A percentile compares a stretch with the other conserved stretches of the same genome.
Evolutionary conservation across 306 rosid genomes (phyloP).

Genomic region (Echinosophora koreensis): DNA sequence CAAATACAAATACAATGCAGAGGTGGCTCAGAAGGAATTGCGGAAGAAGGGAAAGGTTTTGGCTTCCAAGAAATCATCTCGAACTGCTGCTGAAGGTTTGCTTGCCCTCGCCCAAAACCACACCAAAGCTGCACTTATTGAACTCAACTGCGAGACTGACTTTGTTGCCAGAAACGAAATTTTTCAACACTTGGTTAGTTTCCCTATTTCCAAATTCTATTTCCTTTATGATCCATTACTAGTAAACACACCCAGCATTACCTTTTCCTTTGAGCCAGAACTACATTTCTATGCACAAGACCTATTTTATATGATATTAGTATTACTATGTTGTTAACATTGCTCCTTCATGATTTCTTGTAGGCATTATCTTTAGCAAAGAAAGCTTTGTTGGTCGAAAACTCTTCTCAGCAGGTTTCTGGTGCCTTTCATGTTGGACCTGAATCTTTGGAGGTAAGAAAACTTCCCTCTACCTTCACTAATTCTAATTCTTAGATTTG

Average conservation of each 20-base stretch:
- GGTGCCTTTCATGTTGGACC: conserved; percentile 62
- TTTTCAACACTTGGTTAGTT: conserved; percentile 80
- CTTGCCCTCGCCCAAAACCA: too few relatives aligned
- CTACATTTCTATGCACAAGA: not conserved
- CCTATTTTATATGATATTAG: not conserved
- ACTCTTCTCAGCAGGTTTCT: conserved; percentile 53
- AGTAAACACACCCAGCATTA: not conserved
- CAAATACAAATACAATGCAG: too few relatives aligned
- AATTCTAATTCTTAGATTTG: not conserved
- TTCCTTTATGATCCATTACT: not conserved
- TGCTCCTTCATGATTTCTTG: not conserved
- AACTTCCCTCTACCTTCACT: not conserved
- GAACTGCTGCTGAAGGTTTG: too few relatives aligned
- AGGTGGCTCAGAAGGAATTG: too few relatives aligned
- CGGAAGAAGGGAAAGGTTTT: too few relatives aligned
- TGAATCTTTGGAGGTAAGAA: conserved; percentile 68
- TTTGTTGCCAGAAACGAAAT: conserved; percentile 94
- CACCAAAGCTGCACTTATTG: conserved; percentile 72
- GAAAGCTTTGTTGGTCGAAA: conserved; percentile 64
- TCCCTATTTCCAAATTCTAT: not conserved
- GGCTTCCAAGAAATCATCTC: too few relatives aligned
- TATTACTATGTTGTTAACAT: not conserved
- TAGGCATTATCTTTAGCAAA: conserved; percentile 84
- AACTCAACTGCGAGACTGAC: conserved; percentile 96
- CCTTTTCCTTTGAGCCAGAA: not conserved